Evolutionary conservation across 345 rosid species (phyloP), one percentile per base, ranked within the genome.

Genomic region (Citrus mangshanensis): DNA sequence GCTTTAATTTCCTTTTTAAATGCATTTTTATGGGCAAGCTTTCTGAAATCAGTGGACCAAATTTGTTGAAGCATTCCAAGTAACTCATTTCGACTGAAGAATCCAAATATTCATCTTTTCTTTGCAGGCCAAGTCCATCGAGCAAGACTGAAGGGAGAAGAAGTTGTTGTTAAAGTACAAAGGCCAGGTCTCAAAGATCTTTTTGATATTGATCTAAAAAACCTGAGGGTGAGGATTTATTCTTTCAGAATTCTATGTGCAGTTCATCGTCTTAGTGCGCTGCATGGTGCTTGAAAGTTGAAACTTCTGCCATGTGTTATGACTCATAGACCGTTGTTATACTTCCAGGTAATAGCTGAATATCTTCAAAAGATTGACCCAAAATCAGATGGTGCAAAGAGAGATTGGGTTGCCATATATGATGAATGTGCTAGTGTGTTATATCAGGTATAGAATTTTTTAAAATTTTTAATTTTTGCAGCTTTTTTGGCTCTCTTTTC

Each of bases 341-440:
- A 40, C 51, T 85, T 83, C 42, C 82, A 95, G 99, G 97, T 94
- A 75, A 91, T 96, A 69, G 97, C 99, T 56, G 97, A 93, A 85
- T 96, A 94, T 83, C 98, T 96, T 79, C 99, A 96, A 82, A 96
- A 94, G 89, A 22, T 96, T 72, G 99, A 96, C 79, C 99, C 99
- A 62, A 94, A 96, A 85, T 96, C 99, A 56, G 99, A 96, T 88
- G 99, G 99, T 54, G 99, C 99, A 58, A 96, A 94, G 89, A 93
- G 99, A 85, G 99, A 96, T 70, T 96, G 99, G 98, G 98, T 96
- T 89, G 97, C 99, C 24, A 96, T 96, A 67, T 96, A 96, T 82
- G 99, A 96, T 90, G 99, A 96, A 84, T 96, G 99, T 87, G 98
- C 99, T 7, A 88, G 73, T 71, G 99, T 96, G 16, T 83, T 96